A percentile compares a stretch with the other conserved stretches of the same genome.
Conservation (phyloP, 768 basidiomycete species). For the Suillus weaverae region DNA sequence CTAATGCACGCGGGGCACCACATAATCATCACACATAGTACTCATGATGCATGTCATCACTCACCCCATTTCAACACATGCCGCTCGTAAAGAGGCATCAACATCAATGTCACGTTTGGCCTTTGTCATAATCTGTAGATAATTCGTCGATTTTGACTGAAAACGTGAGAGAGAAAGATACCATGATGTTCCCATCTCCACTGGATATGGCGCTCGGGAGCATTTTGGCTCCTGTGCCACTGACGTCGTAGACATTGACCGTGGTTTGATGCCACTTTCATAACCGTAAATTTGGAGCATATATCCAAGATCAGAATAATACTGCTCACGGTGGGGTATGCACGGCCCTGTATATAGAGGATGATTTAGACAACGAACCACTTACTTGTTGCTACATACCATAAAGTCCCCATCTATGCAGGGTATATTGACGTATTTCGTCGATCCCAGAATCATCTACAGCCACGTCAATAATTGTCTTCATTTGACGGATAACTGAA, state of each 20-base stretch:
- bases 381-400: constrained; percentile 23
- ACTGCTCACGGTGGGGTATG: constrained; percentile 29
- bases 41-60: background rate
- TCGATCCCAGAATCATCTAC: constrained; percentile 38
- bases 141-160: constrained; percentile 9
- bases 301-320: constrained; percentile 14
- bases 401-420: constrained; percentile 47
- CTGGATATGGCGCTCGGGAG: constrained; percentile 37
- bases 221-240: constrained; percentile 27
- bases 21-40: background rate
- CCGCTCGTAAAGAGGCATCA: constrained; percentile 46
- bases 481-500: background rate
- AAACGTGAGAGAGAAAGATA: constrained; percentile 11
- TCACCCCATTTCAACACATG: constrained; percentile 52
- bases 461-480: constrained; percentile 13
- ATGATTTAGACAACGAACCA: constrained; percentile 6
- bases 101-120: constrained; percentile 44
- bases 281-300: constrained; percentile 7
- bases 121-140: constrained; percentile 39
- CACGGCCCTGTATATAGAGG: constrained; percentile 33
- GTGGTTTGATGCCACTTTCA: constrained; percentile 33
- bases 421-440: constrained; percentile 38
- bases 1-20: constrained; percentile 11
- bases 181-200: constrained; percentile 39
- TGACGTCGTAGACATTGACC: constrained; percentile 28